Base-by-base conservation (phyloP, 2,329 filamentous ascomycete species). In the Furcasterigmium sp. region DNA sequence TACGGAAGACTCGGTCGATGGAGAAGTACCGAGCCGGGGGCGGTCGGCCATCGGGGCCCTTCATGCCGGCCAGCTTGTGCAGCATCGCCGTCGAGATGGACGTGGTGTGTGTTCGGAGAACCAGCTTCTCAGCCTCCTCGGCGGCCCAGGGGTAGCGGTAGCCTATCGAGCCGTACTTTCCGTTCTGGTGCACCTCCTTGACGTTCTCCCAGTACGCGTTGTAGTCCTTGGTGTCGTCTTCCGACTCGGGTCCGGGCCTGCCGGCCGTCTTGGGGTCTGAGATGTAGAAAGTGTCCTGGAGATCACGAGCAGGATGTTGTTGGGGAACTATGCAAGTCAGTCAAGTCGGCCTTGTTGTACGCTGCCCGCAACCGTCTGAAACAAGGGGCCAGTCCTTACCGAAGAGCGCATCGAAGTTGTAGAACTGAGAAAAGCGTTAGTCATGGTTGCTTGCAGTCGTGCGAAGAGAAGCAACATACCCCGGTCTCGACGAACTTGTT, bases 261-360 rank as follows among this genome's bases (percentile, higher is more conserved):
- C 91, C 90, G 29, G 89, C 91, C 45, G 68, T 69, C 47, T 81
- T 74, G 37, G 93, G 93, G 59, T 98, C 91, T 32, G 90, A 90
- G 58, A 97, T 91, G 73, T 96, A 98, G 74, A 97, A 97, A 44
- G 93, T 97, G 60, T 98, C 93, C 75, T 98, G 93, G 53, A 96
- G 76, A 64, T 98, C 93, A 62, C 93, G 88, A 46, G 93, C 93
- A 41, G 93, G 93, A 65, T 98, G 93, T 75, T 98, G 93, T 69
- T 50, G 48, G 15, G 48, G 48, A 13, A 50, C 48, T 32, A n/a
- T 17, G 26, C 3, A 11, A 15, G 29, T 26, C 23, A 26, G n/a
- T n/a, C n/a, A n/a, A n/a, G n/a, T n/a, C n/a, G n/a, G n/a, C n/a
- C n/a, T n/a, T n/a, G n/a, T n/a, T n/a, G n/a, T n/a, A n/a, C n/a